Evolutionary conservation across 495 filamentous ascomycete species (phyloP).

Genomic region (Zalerion maritima): DNA sequence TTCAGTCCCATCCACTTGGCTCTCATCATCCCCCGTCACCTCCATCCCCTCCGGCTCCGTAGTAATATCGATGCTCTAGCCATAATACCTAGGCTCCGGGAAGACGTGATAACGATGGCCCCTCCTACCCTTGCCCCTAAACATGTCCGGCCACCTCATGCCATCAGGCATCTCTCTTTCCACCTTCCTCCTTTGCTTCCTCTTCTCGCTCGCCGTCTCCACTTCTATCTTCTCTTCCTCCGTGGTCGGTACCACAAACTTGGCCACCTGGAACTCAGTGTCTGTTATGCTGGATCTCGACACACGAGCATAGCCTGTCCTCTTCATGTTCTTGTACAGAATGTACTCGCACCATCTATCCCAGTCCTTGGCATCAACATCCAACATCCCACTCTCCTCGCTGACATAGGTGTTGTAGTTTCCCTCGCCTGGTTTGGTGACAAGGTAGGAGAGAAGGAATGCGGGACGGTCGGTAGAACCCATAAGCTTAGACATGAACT

Average conservation of each 20-base stretch:
- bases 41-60: too few species aligned
- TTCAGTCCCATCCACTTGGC: too few species aligned
- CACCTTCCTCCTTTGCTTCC: conserved; percentile 29
- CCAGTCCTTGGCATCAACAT: conserved; percentile 89
- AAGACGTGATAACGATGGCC: conserved; percentile 95
- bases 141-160: conserved; percentile 73
- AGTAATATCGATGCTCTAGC: too few species aligned
- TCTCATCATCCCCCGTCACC: too few species aligned
- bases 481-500: conserved; percentile 85
- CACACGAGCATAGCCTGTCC: conserved; percentile 81
- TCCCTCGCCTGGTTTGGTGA: conserved; percentile 76
- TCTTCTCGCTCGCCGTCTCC: conserved; percentile 13
- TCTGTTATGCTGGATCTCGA: conserved; percentile 87
- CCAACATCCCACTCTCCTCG: conserved; percentile 75
- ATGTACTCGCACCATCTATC: conserved; percentile 99
- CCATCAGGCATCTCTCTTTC: conserved; percentile 58
- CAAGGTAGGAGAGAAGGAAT: conserved; percentile 81
- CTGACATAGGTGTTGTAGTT: conserved; percentile 98
- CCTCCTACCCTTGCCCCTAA: conserved; percentile 73
- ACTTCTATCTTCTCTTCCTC: conserved; percentile 41
- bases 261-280: conserved; percentile 93
- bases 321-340: conserved; percentile 75
- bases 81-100: conserved; percentile 70
- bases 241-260: conserved; percentile 72
- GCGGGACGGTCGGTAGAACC: conserved; percentile 63